Conservation (phyloP, 2,329 filamentous ascomycete genomes). For the Colletotrichum gigasporum region DNA sequence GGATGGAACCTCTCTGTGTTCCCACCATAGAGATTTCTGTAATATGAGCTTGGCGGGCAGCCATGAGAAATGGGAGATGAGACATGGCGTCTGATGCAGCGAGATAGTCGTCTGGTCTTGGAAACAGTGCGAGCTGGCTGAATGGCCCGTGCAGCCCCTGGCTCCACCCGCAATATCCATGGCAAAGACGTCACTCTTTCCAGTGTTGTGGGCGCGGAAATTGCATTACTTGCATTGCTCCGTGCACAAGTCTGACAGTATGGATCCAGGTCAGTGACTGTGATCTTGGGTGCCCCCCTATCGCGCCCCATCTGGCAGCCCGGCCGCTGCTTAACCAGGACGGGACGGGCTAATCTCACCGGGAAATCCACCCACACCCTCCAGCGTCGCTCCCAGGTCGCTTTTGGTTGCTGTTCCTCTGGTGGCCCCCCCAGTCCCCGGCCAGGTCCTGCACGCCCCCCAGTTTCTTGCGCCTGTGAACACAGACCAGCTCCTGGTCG, state of each 20-base stretch:
- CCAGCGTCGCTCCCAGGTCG: constrained; percentile 14
- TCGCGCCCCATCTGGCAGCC: constrained; percentile 36
- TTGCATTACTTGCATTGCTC: constrained; percentile 12
- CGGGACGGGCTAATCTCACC: constrained; percentile 52
- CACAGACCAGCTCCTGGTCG: constrained; percentile 37
- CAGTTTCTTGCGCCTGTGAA: constrained; percentile 32
- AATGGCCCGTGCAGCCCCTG: background rate
- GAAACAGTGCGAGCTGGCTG: constrained; percentile 13
- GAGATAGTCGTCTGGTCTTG: constrained; percentile 28
- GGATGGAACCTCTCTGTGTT: constrained; percentile 27
- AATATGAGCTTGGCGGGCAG: constrained; percentile 29
- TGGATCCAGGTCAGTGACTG: constrained; percentile 14
- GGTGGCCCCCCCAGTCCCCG: constrained; percentile 8
- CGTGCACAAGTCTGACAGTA: constrained; percentile 2
- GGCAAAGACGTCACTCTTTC: constrained; percentile 5
- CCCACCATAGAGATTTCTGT: constrained; percentile 30
- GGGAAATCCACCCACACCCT: constrained; percentile 51
- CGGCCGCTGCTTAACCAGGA: constrained; percentile 29
- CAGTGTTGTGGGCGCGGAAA: background rate
- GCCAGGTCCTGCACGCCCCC: constrained; percentile 6
- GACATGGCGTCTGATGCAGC: constrained; percentile 30
- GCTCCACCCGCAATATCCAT: constrained; percentile 1
- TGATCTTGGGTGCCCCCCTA: constrained; percentile 39
- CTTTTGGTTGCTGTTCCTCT: constrained; percentile 4
- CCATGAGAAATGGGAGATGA: constrained; percentile 30